Base-by-base conservation (phyloP, 1,284 basidiomycete species). In the Neolentinus lepideus region DNA sequence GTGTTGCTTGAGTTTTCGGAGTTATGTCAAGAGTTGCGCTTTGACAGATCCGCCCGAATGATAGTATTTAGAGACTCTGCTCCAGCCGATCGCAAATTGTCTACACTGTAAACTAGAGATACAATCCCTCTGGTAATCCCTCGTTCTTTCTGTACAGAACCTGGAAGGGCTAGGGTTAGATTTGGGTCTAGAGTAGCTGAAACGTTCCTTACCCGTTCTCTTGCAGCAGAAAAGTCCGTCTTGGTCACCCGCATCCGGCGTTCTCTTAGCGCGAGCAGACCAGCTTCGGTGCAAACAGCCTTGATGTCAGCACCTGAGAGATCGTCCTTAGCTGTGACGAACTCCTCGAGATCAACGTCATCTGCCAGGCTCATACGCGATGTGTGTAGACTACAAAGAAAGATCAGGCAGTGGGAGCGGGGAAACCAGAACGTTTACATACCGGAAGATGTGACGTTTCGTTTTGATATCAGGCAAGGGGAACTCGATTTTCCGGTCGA, bases 401-500 rank as follows among this genome's bases (percentile, higher is more conserved):
- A 12, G n/a, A 29, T 50, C 4, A 29, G 6, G 24, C 12, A 16
- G 16, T 4, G 4, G 8, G 24, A 14, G 22, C 14, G 21, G 12
- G 8, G 47, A 3, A 50, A 21, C 9, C 45, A 21, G 45, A 47
- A 16, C 12, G 47, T 22, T 12, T 26, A 26, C 43, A 47, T 62
- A 86, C 87, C 89, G 88, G 86, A 99, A 99, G 68, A 99, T 99
- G 71, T 98, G 95, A 22, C 94, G 89, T 69, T 97, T 96, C 50
- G 94, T 97, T 78, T 96, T 97, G 60, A 94, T 85, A 66, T 98
- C 94, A 22, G 94, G 94, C 33, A 98, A 73, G 10, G 94, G 94
- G 78, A 94, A 92, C 67, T 95, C 93, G 57, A 99, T 99, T 80
- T 99, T 99, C 56, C 97, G 83, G 67, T 99, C 97, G 63, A 99